Conservation (phyloP, 495 filamentous ascomycete species). For the Neurospora sp. region DNA sequence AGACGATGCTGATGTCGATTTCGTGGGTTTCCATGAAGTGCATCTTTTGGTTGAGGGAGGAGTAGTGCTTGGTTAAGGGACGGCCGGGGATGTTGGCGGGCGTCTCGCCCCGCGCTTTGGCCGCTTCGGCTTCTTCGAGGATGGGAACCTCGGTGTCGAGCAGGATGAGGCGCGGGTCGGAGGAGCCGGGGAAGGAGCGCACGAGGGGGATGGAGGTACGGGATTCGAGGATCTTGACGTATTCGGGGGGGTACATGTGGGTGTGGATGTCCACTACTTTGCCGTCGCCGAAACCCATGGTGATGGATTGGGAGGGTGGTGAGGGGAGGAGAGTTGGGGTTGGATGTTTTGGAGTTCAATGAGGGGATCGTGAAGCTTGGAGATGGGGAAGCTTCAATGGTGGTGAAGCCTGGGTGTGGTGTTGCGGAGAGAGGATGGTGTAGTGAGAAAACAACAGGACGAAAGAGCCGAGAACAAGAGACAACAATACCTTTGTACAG, state of each 20-base stretch:
- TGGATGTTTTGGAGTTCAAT: not conserved
- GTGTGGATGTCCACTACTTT: conserved; percentile 82
- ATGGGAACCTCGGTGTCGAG: conserved; percentile 55
- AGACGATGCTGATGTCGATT: conserved; percentile 77
- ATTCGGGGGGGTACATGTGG: conserved; percentile 82
- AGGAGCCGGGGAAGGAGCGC: conserved; percentile 50
- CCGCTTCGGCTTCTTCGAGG: conserved; percentile 37
- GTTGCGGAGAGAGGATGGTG: not conserved
- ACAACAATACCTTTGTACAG: not conserved
- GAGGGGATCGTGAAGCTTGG: not conserved
- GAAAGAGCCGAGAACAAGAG: not conserved
- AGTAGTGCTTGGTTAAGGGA: conserved; percentile 66
- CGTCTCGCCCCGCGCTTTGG: not conserved
- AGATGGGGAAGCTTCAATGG: not conserved
- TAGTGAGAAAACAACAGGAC: not conserved
- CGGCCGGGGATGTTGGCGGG: conserved; percentile 42
- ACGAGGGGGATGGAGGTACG: conserved; percentile 73
- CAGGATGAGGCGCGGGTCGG: conserved; percentile 65
- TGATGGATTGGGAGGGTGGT: not conserved
- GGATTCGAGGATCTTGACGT: conserved; percentile 68
- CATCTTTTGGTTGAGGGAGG: conserved; percentile 60
- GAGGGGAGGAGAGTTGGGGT: not conserved
- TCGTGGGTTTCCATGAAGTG: conserved; percentile 77
- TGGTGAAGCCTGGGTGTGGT: not conserved
- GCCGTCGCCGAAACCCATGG: not conserved